Evolutionary conservation across 1,139 yeast genomes (phyloP).

Genomic region (Lizanozyma gosingica): DNA sequence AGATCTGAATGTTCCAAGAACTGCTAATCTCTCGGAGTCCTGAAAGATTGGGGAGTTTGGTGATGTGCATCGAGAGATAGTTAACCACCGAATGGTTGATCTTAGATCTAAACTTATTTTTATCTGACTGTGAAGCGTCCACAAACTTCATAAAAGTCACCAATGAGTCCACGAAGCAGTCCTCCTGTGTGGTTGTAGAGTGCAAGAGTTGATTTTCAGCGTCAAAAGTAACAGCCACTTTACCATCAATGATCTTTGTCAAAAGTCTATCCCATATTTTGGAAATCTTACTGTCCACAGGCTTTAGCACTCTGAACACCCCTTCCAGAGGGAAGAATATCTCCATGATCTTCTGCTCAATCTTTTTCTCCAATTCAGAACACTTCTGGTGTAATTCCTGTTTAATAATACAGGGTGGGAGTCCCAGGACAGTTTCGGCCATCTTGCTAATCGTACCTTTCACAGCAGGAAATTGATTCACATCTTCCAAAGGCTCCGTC

Average conservation of each 20-base stretch:
- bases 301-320: not conserved
- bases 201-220: not conserved
- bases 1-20: not conserved
- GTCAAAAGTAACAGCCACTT: not conserved
- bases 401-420: not conserved
- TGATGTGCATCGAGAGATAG: conserved; percentile 1
- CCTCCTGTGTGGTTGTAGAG: not conserved
- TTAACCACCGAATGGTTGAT: conserved; percentile 1
- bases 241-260: not conserved
- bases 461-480: not conserved
- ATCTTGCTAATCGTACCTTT: not conserved
- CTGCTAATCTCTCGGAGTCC: not conserved
- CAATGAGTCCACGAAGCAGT: not conserved
- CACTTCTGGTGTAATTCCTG: not conserved
- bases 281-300: not conserved
- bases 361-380: conserved; percentile 1
- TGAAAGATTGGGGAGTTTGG: not conserved
- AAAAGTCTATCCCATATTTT: not conserved
- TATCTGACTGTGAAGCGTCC: conserved; percentile 1
- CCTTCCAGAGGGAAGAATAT: not conserved
- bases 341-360: not conserved
- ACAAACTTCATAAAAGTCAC: conserved; percentile 1
- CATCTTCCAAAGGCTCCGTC: not conserved
- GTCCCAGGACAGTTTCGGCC: not conserved
- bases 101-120: conserved; percentile 1